Evolutionary conservation across 2,329 filamentous ascomycete species (phyloP), one percentile per base, ranked within the genome.

Genomic region (Colletotrichum melonis): DNA sequence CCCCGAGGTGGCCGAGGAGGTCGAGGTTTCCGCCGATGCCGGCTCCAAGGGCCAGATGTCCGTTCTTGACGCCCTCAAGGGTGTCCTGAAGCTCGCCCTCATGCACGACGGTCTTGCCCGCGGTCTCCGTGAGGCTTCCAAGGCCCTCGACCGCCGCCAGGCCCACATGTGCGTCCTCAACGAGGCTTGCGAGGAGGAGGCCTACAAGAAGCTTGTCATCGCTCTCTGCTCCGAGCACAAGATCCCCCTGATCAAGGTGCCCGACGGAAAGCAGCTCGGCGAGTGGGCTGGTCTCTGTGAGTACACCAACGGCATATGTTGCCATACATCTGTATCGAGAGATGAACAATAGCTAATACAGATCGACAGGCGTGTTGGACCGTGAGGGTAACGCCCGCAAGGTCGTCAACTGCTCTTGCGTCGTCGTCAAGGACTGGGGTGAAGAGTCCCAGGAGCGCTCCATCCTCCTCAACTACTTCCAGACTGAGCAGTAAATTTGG

Each of bases 321-420:
- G 38, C 16, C 52, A 26, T 19, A 4, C 19, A 49, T 55, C 4
- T 22, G 24, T 19, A 24, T 19, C 9, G n/a, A 8, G 3, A 7
- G 14, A 24, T 6, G 59, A 30, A 55, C 22, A 49, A 22, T 19
- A 19, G 49, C 83, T 86, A 82, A 84, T 76, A 70, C 19, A 57
- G 19, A 16, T 57, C 63, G 65, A 72, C 68, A 98, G 96, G 96
- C 89, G 95, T 98, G 81, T 92, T 99, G 82, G 97, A 99, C 90
- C 96, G 97, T 84, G 97, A 99, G 89, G 97, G 97, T 82, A 99
- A 99, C 88, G 95, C 97, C 83, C 94, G 97, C 88, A 99, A 99
- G 93, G 96, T 99, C 80, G 97, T 99, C 90, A 99, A 99, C 94
- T 99, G 97, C 95, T 98, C 96, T 84, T 98, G 97, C 91, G 97